Base-by-base conservation (phyloP, 495 filamentous ascomycete species). In the Talaromyces liani region DNA sequence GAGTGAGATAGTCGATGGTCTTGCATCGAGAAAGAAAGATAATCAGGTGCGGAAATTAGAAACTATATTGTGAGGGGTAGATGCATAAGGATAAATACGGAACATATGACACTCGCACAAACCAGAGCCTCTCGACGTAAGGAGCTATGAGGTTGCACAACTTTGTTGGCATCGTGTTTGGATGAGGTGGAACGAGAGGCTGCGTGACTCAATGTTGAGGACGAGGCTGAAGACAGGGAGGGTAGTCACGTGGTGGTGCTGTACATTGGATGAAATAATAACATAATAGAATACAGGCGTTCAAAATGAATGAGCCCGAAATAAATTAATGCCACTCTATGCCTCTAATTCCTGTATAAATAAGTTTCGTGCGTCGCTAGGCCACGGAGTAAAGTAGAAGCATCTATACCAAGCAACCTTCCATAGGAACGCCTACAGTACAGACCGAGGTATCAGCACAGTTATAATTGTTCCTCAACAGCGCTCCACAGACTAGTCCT, bases 401-500 rank as follows among this genome's bases (percentile, higher is more conserved):
- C 33, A 36, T 12, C 33, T 10, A 36, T 6, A 36, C 33, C 33
- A 36, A 36, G 10, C 33, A 36, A 36, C 33, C 12, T 36, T 12
- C 33, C 33, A 12, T 36, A 9, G 33, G 33, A 36, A 36, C 33
- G 29, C 9, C 33, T 36, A 36, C 10, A 12, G 33, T 12, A 12
- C 33, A 36, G 8, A 36, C 9, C 6, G 33, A 36, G 33, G 22
- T 27, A 29, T 20, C 3, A 14, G 24, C 18, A 20, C 18, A 54
- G 1, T 54, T 25, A 54, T 25, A 56, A 56, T 8, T 70, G 64
- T 47, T 65, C 61, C 63, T 67, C 65, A 55, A 72, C 66, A 34
- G 64, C 66, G 25, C 61, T 67, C 70, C 70, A 72, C 58, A 65
- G 63, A 10, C 70, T 68, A 62, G 65, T 67, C 0, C 68, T 64